phyloP scores from a whole-genome alignment of 768 basidiomycete genomes.

The Tricholoma terreum region DNA sequence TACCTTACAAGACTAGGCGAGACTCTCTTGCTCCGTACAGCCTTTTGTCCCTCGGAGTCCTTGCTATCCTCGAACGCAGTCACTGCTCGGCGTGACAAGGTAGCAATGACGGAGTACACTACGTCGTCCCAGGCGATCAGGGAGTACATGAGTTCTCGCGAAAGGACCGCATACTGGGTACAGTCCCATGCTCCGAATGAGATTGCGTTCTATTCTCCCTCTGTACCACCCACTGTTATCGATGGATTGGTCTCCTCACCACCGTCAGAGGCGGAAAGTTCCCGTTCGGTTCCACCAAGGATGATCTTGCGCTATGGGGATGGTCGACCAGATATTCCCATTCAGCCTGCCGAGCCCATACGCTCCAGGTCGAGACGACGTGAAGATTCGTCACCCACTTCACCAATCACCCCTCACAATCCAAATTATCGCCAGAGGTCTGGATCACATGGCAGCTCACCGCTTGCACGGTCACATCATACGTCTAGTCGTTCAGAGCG shows the following conservation, averaged over 20 bases:
- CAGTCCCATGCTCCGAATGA: constrained; percentile 36
- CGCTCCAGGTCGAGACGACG: constrained; percentile 21
- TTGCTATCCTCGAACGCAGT: constrained; percentile 7
- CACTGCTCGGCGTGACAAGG: constrained; percentile 11
- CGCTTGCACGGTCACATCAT: constrained; percentile 25
- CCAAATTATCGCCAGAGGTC: constrained; percentile 37
- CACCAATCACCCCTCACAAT: constrained; percentile 28
- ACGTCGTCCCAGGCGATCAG: constrained; percentile 55
- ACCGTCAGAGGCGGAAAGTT: constrained; percentile 47
- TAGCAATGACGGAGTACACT: constrained; percentile 62
- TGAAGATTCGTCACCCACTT: constrained; percentile 23
- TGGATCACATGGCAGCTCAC: constrained; percentile 34
- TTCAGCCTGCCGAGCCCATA: constrained; percentile 39
- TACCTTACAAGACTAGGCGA: constrained; percentile 21
- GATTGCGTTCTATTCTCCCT: constrained; percentile 52
- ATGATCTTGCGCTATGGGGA: constrained; percentile 70
- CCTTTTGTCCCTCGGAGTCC: constrained; percentile 7
- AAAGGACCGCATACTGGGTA: constrained; percentile 68
- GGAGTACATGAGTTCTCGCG: constrained; percentile 55
- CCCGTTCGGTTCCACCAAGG: constrained; percentile 58
- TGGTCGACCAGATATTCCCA: constrained; percentile 62
- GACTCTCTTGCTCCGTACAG: constrained; percentile 25
- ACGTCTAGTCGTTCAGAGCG: constrained; percentile 16
- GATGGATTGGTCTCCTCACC: constrained; percentile 41
- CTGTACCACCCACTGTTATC: constrained; percentile 51